phyloP scores from a whole-genome alignment of 148 eudicot species.

The Euryodendron excelsum region DNA sequence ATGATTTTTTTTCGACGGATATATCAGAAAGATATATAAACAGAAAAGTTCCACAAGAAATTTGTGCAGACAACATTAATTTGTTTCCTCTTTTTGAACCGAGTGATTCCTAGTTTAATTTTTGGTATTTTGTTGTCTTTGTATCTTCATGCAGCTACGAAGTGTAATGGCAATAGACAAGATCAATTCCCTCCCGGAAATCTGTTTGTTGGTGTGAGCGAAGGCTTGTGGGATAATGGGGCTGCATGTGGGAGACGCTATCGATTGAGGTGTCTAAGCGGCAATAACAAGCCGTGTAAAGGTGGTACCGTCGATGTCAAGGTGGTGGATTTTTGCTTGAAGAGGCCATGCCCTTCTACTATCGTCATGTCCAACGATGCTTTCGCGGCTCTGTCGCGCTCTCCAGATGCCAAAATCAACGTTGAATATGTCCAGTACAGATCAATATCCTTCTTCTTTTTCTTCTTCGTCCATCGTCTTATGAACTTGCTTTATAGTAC shows the following conservation, averaged over 20 bases:
- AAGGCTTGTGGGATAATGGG: constrained; percentile 51
- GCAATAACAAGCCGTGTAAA: constrained; percentile 32
- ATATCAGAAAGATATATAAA: too few species aligned
- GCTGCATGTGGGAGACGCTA: constrained; percentile 54
- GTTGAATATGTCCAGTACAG: constrained; percentile 37
- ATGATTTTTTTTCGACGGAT: too few species aligned
- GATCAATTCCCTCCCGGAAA: constrained; percentile 46
- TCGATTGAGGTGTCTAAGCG: constrained; percentile 40
- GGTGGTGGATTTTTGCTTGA: constrained; percentile 34
- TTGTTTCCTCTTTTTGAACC: not conserved
- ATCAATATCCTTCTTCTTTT: too few species aligned
- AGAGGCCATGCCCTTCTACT: constrained; percentile 34
- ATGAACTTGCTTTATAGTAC: too few species aligned
- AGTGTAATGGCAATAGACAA: constrained; percentile 33
- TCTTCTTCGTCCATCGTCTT: too few species aligned
- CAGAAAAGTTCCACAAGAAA: too few species aligned
- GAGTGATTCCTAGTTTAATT: too few species aligned
- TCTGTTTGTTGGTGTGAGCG: constrained; percentile 41
- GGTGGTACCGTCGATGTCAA: constrained; percentile 24
- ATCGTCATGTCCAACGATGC: constrained; percentile 33
- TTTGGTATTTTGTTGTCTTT: too few species aligned
- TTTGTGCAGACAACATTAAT: not conserved
- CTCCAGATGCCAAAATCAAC: constrained; percentile 27
- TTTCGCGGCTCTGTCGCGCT: constrained; percentile 24
- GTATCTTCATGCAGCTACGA: constrained; percentile 30